These are phyloP conservation scores for Cercospora zeae-maydis DNA, from an alignment of 2,329 filamentous ascomycete genomes.

Conservation along the genomic window DNA sequence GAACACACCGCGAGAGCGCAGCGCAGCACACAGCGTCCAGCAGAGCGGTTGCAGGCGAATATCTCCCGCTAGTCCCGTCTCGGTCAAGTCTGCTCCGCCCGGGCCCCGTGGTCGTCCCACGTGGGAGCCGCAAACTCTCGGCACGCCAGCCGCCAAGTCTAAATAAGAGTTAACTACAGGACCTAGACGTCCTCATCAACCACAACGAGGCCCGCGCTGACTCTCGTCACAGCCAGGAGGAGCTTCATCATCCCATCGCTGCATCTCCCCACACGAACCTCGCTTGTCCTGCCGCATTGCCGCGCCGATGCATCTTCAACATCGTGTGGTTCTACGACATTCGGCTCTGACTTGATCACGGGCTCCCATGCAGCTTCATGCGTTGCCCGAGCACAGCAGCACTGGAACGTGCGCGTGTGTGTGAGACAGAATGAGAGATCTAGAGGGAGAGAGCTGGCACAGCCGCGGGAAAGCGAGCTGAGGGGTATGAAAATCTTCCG, in stretches of 20 bases:
- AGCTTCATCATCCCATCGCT: no score
- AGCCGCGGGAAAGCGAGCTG: neutral
- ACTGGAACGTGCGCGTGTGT: constrained; percentile 8
- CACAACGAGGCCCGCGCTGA: no score
- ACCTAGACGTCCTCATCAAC: neutral
- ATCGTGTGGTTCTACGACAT: neutral
- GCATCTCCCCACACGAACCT: no score
- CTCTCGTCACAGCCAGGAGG: no score
- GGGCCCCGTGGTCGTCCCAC: no score
- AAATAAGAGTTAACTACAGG: neutral
- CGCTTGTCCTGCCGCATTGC: neutral
- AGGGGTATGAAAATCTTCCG: neutral
- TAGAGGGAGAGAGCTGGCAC: neutral
- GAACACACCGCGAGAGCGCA: neutral
- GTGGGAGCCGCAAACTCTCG: neutral
- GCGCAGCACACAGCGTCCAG: neutral
- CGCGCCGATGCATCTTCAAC: neutral
- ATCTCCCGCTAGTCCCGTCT: no score
- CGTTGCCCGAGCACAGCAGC: constrained; percentile 9
- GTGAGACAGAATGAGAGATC: no score
- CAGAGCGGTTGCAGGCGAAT: no score
- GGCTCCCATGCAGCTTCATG: neutral
- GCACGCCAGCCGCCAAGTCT: neutral
- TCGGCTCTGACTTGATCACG: neutral
- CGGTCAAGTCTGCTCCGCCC: neutral